Evolutionary conservation across 805 yeast species (phyloP).

Genomic region (Sugiyamaella boreocaroliniensis): DNA sequence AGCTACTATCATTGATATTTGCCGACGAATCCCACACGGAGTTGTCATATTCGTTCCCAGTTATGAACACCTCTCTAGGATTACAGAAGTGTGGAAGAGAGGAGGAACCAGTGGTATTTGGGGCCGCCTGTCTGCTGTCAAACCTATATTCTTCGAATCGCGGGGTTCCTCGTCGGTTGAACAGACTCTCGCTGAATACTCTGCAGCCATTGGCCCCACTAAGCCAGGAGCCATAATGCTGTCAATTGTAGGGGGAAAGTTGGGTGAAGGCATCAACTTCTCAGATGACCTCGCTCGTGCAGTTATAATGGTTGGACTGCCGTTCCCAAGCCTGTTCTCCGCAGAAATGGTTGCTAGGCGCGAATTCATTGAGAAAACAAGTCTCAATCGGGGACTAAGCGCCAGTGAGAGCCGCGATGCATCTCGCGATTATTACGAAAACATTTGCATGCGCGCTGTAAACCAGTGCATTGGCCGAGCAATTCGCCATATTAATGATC

Average conservation of each 20-base stretch:
- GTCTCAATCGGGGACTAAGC: constrained; percentile 44
- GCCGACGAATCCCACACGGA: constrained; percentile 56
- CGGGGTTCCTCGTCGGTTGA: constrained; percentile 37
- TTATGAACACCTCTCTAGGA: constrained; percentile 58
- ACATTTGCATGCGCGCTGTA: constrained; percentile 82
- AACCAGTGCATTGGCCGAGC: constrained; percentile 92
- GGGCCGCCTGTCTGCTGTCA: constrained; percentile 30
- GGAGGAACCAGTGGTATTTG: constrained; percentile 16
- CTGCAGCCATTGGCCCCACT: constrained; percentile 33
- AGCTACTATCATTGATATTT: constrained; percentile 37
- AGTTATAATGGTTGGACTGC: constrained; percentile 79
- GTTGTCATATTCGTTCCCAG: constrained; percentile 81
- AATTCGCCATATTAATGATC: constrained; percentile 76
- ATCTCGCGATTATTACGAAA: constrained; percentile 65
- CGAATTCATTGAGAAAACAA: constrained; percentile 50
- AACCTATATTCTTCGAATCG: constrained; percentile 48
- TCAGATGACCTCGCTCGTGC: constrained; percentile 83
- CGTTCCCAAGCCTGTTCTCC: constrained; percentile 78
- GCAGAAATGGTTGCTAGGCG: constrained; percentile 74
- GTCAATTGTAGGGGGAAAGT: constrained; percentile 86
- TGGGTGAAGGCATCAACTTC: constrained; percentile 92
- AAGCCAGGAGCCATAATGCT: constrained; percentile 58
- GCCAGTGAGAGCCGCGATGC: constrained; percentile 28
- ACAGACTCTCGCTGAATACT: constrained; percentile 45
- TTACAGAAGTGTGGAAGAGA: constrained; percentile 47